A percentile compares a stretch with the other conserved stretches of the same genome.
Conservation (phyloP, 192 early-diverging fungal genomes). For the Umbelopsis sp. region DNA sequence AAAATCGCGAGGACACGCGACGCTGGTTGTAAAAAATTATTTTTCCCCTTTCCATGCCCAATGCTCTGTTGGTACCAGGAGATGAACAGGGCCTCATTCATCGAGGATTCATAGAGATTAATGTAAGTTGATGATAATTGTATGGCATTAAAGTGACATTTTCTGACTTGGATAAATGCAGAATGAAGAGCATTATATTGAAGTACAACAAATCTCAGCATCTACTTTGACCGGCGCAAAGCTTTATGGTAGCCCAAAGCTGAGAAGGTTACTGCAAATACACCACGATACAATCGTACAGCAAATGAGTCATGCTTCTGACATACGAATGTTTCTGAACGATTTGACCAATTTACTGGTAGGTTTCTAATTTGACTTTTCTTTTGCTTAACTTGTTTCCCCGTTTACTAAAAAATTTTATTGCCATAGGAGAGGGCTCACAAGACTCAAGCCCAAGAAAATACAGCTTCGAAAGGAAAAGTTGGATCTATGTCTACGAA, state of each 20-base stretch:
- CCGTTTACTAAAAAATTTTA: too few relatives aligned
- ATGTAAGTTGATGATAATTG: slow-evolving; percentile 11
- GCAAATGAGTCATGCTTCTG: not conserved
- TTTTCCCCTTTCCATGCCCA: not conserved
- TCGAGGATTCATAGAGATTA: slow-evolving; percentile 25
- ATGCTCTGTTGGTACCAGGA: slow-evolving; percentile 11
- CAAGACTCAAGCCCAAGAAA: not conserved
- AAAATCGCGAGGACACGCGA: slow-evolving; percentile 14
- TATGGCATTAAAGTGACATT: not conserved
- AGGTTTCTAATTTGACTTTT: not conserved
- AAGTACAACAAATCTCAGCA: not conserved
- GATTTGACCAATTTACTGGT: not conserved
- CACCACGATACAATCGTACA: not conserved
- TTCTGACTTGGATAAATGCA: not conserved
- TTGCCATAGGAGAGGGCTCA: not conserved
- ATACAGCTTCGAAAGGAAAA: not conserved
- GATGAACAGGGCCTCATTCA: slow-evolving; percentile 23
- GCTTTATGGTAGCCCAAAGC: slow-evolving; percentile 21
- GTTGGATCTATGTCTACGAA: not conserved
- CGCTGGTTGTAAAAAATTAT: not conserved
- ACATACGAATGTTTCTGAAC: not conserved
- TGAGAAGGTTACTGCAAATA: slow-evolving; percentile 3
- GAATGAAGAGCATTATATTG: slow-evolving; percentile 15
- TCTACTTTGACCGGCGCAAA: slow-evolving; percentile 16
- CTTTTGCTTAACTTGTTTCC: too few relatives aligned